Percentiles rank a stretch among this genome's conserved stretches.
Conservation (phyloP, 495 filamentous ascomycete genomes). For the Daldinia bambusicola region DNA sequence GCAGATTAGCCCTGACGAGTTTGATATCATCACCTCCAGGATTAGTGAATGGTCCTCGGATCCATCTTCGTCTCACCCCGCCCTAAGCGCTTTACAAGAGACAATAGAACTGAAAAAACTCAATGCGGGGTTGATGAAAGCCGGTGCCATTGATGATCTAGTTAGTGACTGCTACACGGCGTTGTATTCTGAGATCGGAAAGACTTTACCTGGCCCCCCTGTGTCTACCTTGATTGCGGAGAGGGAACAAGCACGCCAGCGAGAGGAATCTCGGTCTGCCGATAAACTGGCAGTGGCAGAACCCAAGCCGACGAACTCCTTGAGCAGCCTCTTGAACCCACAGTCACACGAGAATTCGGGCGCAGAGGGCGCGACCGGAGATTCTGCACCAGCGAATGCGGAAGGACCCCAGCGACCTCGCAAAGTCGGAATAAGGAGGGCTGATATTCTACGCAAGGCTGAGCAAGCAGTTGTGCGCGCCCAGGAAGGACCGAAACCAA, state of each 20-base stretch:
- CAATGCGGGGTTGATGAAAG: constrained; percentile 86
- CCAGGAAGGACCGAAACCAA: constrained; percentile 54
- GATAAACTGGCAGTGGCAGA: constrained; percentile 30
- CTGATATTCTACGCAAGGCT: constrained; percentile 61
- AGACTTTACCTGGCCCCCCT: constrained; percentile 49
- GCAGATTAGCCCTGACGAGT: constrained; percentile 80
- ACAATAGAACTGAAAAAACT: constrained; percentile 89
- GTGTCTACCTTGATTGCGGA: constrained; percentile 46
- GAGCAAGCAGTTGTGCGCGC: constrained; percentile 59
- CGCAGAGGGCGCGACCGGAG: constrained; percentile 40
- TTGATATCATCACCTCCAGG: constrained; percentile 65
- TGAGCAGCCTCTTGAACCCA: constrained; percentile 47
- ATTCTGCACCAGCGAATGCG: constrained; percentile 36
- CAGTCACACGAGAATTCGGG: constrained; percentile 48
- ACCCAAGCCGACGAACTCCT: constrained; percentile 38
- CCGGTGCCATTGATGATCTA: constrained; percentile 85
- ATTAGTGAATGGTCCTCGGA: constrained; percentile 64
- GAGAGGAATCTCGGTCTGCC: constrained; percentile 38
- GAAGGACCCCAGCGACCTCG: constrained; percentile 49
- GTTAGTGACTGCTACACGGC: constrained; percentile 86
- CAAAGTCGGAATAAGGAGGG: constrained; percentile 53
- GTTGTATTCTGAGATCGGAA: constrained; percentile 70
- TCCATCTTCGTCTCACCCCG: constrained; percentile 54
- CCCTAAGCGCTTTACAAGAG: constrained; percentile 82
- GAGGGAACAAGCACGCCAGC: constrained; percentile 43